phyloP scores from a whole-genome alignment of 2,329 filamentous ascomycete genomes.

The Chrysoporthe puriensis region DNA sequence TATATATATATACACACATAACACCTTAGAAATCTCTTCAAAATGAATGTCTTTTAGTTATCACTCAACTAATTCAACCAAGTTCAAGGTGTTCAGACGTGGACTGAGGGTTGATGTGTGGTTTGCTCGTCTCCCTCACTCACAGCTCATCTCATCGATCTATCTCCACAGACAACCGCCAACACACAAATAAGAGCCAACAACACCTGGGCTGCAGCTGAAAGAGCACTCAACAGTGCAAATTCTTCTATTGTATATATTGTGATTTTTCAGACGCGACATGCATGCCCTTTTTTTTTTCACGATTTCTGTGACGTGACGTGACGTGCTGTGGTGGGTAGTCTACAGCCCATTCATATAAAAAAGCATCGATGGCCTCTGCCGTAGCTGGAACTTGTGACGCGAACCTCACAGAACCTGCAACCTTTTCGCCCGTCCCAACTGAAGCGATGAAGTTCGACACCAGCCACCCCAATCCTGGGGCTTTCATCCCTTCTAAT shows the following conservation, averaged over 20 bases:
- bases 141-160: too few relatives aligned
- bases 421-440: constrained; percentile 4
- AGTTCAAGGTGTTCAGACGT: not conserved
- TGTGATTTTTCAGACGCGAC: too few relatives aligned
- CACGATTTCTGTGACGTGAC: too few relatives aligned
- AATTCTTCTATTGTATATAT: too few relatives aligned
- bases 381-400: not conserved
- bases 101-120: too few relatives aligned
- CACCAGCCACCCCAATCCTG: constrained; percentile 10
- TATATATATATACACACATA: not conserved
- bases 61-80: too few relatives aligned
- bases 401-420: constrained; percentile 15
- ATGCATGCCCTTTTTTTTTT: too few relatives aligned
- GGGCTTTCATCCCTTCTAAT: constrained; percentile 2
- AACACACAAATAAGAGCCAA: too few relatives aligned
- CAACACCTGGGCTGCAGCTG: too few relatives aligned
- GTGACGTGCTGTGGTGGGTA: not conserved
- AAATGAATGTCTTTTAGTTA: too few relatives aligned
- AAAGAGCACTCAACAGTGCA: not conserved
- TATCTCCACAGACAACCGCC: too few relatives aligned
- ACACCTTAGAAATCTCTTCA: not conserved
- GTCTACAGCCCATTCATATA: not conserved
- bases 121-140: not conserved
- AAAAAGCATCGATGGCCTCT: not conserved
- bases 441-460: not conserved